phyloP scores from a whole-genome alignment of 2,329 filamentous ascomycete species.

The Calonectria montana region DNA sequence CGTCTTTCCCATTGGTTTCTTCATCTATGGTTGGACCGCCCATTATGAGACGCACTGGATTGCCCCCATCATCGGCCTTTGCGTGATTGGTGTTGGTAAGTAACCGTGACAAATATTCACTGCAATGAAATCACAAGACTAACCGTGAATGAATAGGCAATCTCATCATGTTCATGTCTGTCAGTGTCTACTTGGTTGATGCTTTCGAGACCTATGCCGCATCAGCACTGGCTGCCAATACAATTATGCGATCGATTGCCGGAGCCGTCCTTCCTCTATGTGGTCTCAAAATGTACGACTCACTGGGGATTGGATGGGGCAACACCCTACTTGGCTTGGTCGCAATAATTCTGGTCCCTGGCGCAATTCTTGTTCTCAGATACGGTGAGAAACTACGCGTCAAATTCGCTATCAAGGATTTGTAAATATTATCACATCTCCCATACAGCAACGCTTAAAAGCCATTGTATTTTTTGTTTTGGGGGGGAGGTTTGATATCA shows the following conservation, averaged over 20 bases:
- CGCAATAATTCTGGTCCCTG: slow-evolving; percentile 51
- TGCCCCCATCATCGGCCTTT: slow-evolving; percentile 18
- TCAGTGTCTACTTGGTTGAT: slow-evolving; percentile 26
- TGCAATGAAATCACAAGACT: neutral
- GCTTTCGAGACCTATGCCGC: slow-evolving; percentile 25
- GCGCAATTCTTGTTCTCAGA: slow-evolving; percentile 51
- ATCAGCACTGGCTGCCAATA: slow-evolving; percentile 27
- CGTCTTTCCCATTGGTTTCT: slow-evolving; percentile 21
- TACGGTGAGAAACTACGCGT: slow-evolving; percentile 50
- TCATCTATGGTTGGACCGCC: slow-evolving; percentile 33
- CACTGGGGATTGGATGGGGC: slow-evolving; percentile 58
- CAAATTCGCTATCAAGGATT: slow-evolving; percentile 16
- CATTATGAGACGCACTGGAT: slow-evolving; percentile 29
- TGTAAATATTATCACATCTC: neutral
- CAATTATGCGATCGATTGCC: slow-evolving; percentile 12
- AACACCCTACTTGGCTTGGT: slow-evolving; percentile 54
- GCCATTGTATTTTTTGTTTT: neutral
- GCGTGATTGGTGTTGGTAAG: slow-evolving; percentile 23
- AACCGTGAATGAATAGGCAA: neutral
- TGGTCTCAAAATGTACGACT: slow-evolving; percentile 35
- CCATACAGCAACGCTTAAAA: neutral
- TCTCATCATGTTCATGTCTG: slow-evolving; percentile 23
- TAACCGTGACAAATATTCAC: neutral
- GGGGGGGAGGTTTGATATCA: too few species aligned
- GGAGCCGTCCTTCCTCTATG: slow-evolving; percentile 23